Percentiles rank a stretch among this genome's conserved stretches.
Conservation (phyloP, 2,329 filamentous ascomycete species). For the Arthrobotrys entomopaga region DNA sequence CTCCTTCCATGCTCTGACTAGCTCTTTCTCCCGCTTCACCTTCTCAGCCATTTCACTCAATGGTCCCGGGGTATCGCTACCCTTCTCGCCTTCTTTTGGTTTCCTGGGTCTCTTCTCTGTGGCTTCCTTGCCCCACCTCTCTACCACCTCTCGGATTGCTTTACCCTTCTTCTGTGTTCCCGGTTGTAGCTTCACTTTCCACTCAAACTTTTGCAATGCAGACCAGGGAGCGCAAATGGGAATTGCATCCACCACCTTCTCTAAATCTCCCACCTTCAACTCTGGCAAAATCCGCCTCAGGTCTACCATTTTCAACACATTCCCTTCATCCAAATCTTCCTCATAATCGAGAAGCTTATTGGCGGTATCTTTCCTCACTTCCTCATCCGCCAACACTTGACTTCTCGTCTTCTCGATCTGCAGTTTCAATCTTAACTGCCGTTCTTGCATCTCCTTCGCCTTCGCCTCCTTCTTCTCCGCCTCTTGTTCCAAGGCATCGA, state of each 20-base stretch:
- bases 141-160: constrained; percentile 88
- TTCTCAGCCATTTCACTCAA: constrained; percentile 34
- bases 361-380: constrained; percentile 71
- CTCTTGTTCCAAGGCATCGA: constrained; percentile 66
- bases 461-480: constrained; percentile 77
- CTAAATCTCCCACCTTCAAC: constrained; percentile 24
- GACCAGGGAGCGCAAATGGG: constrained; percentile 74
- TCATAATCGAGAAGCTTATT: constrained; percentile 70
- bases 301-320: constrained; percentile 66
- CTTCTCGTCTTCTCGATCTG: constrained; percentile 70
- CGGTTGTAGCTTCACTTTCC: constrained; percentile 94
- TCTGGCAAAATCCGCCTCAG: constrained; percentile 76
- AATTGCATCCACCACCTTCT: constrained; percentile 68
- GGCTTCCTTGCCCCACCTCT: constrained; percentile 75
- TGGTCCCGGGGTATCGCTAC: not conserved
- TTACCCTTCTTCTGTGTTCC: constrained; percentile 93
- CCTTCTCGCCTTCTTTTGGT: constrained; percentile 28
- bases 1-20: constrained; percentile 45
- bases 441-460: constrained; percentile 76
- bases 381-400: constrained; percentile 66
- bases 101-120: constrained; percentile 65
- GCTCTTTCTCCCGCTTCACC: constrained; percentile 40
- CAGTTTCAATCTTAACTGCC: constrained; percentile 77
- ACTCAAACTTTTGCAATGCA: constrained; percentile 78
- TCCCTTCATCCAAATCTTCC: constrained; percentile 68